These are phyloP conservation scores for Tetrahymena borealis DNA, from an alignment of 73 alveolate species.

Conservation along the genomic window DNA sequence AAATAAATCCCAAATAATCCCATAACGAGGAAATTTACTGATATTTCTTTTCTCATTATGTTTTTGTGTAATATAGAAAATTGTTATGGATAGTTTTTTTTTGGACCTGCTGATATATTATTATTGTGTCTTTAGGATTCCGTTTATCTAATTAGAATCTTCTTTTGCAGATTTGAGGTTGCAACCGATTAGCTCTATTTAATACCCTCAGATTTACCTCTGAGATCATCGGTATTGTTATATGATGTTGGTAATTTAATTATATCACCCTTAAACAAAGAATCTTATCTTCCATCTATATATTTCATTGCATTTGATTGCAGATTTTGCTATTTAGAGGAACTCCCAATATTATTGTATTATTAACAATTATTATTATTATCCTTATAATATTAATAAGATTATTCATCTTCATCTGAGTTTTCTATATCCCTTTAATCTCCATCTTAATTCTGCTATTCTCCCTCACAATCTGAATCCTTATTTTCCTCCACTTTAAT, in stretches of 20 bases:
- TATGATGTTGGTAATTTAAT: not conserved
- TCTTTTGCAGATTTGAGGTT: too few relatives aligned
- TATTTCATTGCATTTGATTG: not conserved
- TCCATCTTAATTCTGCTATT: too few relatives aligned
- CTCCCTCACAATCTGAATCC: too few relatives aligned
- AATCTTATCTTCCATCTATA: not conserved
- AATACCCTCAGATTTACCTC: not conserved
- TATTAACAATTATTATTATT: not conserved
- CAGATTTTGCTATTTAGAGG: not conserved
- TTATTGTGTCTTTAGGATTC: not conserved
- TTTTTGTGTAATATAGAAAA: not conserved
- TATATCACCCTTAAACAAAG: not conserved
- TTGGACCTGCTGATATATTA: not conserved
- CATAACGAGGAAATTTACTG: not conserved
- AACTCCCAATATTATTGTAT: not conserved
- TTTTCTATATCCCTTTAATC: too few relatives aligned
- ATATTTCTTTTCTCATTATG: not conserved
- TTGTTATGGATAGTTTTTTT: not conserved
- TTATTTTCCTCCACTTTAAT: too few relatives aligned
- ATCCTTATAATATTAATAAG: too few relatives aligned
- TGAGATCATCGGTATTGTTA: not conserved
- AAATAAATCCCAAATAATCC: not conserved
- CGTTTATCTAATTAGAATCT: not conserved
- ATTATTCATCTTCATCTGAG: too few relatives aligned
- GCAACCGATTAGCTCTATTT: too few relatives aligned